Conservation (phyloP, 371 early-diverging fungal genomes). For the Sporodiniella umbellata region DNA sequence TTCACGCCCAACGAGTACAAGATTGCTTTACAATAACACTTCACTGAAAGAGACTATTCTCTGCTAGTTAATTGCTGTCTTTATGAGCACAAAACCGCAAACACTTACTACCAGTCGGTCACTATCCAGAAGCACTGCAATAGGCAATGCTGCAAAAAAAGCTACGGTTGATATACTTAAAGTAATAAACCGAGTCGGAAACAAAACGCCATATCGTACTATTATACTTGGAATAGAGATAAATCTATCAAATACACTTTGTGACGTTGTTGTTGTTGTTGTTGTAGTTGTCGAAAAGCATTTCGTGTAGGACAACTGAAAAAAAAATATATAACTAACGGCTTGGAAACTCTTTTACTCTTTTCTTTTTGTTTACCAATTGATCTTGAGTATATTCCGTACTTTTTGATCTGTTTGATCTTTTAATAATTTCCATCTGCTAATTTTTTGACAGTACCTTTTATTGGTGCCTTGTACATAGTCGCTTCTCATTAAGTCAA, state of each 20-base stretch:
- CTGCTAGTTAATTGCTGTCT: background rate
- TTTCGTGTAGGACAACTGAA: conserved; percentile 32
- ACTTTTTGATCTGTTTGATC: conserved; percentile 12
- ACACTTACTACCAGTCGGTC: conserved; percentile 30
- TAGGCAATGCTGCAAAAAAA: conserved; percentile 33
- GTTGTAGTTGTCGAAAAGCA: conserved; percentile 20
- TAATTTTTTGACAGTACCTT: conserved; percentile 9
- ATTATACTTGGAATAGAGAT: conserved; percentile 24
- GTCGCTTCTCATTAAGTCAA: conserved; percentile 18
- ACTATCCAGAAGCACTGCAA: conserved; percentile 30
- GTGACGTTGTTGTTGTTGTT: background rate
- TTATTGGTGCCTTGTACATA: conserved; percentile 14
- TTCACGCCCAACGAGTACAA: conserved; percentile 56
- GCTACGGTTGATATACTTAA: conserved; percentile 28
- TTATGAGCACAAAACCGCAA: background rate
- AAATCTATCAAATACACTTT: conserved; percentile 1
- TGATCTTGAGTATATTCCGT: conserved; percentile 37
- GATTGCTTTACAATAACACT: conserved; percentile 61
- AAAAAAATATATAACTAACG: background rate
- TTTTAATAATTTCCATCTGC: background rate
- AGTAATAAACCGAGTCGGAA: conserved; percentile 26
- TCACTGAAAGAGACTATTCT: conserved; percentile 50
- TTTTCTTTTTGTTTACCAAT: conserved; percentile 35
- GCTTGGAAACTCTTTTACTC: no score
- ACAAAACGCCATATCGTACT: conserved; percentile 33